Conservation (phyloP, 2,329 filamentous ascomycete species). For the Calonectria henricotiae region DNA sequence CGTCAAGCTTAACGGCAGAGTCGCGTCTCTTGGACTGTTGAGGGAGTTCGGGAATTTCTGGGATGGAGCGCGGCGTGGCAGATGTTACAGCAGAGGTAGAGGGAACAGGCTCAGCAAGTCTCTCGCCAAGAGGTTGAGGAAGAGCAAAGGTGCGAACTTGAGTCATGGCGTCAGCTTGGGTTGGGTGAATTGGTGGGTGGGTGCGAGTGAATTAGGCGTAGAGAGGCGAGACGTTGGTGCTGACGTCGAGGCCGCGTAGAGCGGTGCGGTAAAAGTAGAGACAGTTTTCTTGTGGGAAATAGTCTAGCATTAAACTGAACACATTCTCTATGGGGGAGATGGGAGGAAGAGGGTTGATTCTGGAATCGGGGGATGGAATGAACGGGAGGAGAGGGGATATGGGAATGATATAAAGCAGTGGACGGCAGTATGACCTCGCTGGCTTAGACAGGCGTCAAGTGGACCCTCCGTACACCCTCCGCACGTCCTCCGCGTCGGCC, state of each 20-base stretch:
- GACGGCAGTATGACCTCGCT: slow-evolving; percentile 48
- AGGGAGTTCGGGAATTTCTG: slow-evolving; percentile 55
- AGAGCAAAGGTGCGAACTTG: slow-evolving; percentile 65
- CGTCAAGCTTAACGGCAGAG: slow-evolving; percentile 49
- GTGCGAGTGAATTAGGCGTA: slow-evolving; percentile 70
- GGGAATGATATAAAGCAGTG: slow-evolving; percentile 50
- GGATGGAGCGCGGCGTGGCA: slow-evolving; percentile 61
- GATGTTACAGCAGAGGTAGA: slow-evolving; percentile 51
- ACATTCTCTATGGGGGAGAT: slow-evolving; percentile 32
- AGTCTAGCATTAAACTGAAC: slow-evolving; percentile 80
- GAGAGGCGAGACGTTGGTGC: slow-evolving; percentile 83
- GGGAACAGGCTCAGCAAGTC: slow-evolving; percentile 67
- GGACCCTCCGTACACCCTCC: slow-evolving; percentile 49
- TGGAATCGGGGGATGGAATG: slow-evolving; percentile 29
- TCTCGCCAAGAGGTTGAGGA: slow-evolving; percentile 82
- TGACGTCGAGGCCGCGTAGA: slow-evolving; percentile 87
- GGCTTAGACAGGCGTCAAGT: slow-evolving; percentile 55
- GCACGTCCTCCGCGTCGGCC: slow-evolving; percentile 45
- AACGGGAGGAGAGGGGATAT: slow-evolving; percentile 44
- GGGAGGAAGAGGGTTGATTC: slow-evolving; percentile 36
- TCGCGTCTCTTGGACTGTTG: slow-evolving; percentile 43
- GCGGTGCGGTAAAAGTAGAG: slow-evolving; percentile 95
- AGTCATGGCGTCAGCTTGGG: slow-evolving; percentile 58
- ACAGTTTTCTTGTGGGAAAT: slow-evolving; percentile 89
- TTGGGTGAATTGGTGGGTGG: slow-evolving; percentile 20